phyloP scores from a whole-genome alignment of 2,329 filamentous ascomycete species.

The Chaetomiaceae sp. region DNA sequence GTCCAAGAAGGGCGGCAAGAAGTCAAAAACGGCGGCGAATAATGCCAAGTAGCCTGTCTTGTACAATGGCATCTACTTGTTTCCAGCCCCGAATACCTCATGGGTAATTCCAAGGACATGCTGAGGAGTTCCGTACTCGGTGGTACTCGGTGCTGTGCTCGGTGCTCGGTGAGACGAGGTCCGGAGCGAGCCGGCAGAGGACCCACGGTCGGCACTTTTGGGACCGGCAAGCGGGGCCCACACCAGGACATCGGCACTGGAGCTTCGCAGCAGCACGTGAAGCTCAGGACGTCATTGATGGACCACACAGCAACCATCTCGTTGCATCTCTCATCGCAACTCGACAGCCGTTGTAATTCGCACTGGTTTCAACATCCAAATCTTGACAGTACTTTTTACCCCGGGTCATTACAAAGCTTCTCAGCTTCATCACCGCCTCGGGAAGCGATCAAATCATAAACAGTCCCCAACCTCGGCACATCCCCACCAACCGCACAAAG shows the following conservation, averaged over 20 bases:
- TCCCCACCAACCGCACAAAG: neutral
- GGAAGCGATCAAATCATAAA: too few relatives aligned
- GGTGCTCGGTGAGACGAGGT: slow-evolving; percentile 5
- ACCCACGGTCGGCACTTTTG: slow-evolving; percentile 5
- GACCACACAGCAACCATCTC: too few relatives aligned
- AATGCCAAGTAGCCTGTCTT: slow-evolving; percentile 1
- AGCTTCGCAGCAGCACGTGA: slow-evolving; percentile 2
- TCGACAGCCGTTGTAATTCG: too few relatives aligned
- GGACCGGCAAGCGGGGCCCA: slow-evolving; percentile 14
- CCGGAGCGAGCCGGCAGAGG: slow-evolving; percentile 1
- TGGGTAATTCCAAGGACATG: too few relatives aligned
- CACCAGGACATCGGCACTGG: slow-evolving; percentile 17
- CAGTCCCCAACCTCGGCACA: neutral
- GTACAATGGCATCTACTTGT: neutral
- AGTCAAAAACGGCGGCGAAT: slow-evolving; percentile 3
- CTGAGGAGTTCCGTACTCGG: too few relatives aligned
- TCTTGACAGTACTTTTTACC: too few relatives aligned
- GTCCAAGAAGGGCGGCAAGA: slow-evolving; percentile 17
- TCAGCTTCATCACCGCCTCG: too few relatives aligned
- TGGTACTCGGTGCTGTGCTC: too few relatives aligned
- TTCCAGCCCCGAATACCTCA: slow-evolving; percentile 7
- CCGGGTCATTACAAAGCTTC: too few relatives aligned
- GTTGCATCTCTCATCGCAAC: too few relatives aligned
- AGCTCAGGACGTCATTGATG: slow-evolving; percentile 1
- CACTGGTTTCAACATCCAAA: too few relatives aligned